Evolutionary conservation across 176 grass and related monocot genomes (phyloP), one percentile per base, ranked within the genome.

Genomic region (Raddia distichophylla): DNA sequence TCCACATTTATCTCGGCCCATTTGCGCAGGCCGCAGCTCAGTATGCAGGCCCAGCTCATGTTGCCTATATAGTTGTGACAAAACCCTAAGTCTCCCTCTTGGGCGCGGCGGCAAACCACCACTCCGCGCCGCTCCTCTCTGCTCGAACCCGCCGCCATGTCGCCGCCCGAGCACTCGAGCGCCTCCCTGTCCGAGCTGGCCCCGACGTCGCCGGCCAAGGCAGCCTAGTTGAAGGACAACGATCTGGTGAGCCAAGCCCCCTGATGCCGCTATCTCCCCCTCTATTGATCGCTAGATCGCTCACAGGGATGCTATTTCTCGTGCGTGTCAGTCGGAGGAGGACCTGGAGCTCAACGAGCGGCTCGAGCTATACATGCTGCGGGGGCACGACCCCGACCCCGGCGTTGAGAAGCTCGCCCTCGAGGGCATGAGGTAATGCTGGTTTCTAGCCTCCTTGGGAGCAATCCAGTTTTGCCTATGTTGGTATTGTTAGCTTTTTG

Each of bases 371-470:
- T 93, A 88, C 34, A 88, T 93, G 14, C 81, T 90, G 71, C 79
- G 88, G 37, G 88, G 85, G 13, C 85, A 93, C 65, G 91, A 93
- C 42, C 13, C 69, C 32, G 85, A 90, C 78, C 87, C 85, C 44
- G 82, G 85, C 44, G 85, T 93, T 45, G 88, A 93, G 78, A 93
- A 93, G 56, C 63, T 90, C n/a, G 91, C 91, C 16, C 85, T 93
- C n/a, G 91, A 93, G 81, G 90, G 91, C 88, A 93, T 93, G 91
- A 88, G 91, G 91, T 93, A 83, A 47, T n/a, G 20, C 37, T 14
- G 47, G 45, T 64, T 66, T 14, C 37, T n/a, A 16, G 42, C 7
- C 59, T 66, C n/a, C 11, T 62, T 8, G 22, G 49, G 49, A 46
- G 49, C 11, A n/a, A 51, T 51, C 5, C 2, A 2, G 4, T 71